Conservation (phyloP, 31 red algal species). For the Odonthalia washingtoniensis region DNA sequence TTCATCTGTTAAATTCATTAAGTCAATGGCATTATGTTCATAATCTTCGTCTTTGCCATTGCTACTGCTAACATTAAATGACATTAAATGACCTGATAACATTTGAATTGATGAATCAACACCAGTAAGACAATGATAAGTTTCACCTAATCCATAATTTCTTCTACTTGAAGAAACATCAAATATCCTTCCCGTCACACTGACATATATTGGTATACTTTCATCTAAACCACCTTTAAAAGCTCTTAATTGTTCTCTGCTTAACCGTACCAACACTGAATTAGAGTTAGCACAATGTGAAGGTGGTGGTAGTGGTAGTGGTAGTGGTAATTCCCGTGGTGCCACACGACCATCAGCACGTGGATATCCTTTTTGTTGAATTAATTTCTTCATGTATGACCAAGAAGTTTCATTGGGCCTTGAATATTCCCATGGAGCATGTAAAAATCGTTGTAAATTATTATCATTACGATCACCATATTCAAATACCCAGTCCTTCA, state of each 20-base stretch:
- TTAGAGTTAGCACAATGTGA: too few relatives aligned
- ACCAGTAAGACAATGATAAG: conserved; percentile 84
- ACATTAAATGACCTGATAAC: too few relatives aligned
- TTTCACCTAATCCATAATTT: conserved; percentile 84
- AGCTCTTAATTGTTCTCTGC: conserved; percentile 12
- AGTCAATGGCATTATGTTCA: neutral
- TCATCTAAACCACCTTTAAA: conserved; percentile 13
- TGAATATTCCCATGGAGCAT: conserved; percentile 71
- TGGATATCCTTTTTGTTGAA: conserved; percentile 63
- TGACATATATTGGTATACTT: conserved; percentile 62
- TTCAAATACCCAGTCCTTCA: conserved; percentile 70
- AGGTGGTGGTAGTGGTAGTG: neutral
- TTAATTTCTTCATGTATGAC: conserved; percentile 92
- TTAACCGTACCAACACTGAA: neutral
- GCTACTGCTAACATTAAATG: neutral
- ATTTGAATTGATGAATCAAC: conserved; percentile 33
- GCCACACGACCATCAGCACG: conserved; percentile 83
- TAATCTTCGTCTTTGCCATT: too few relatives aligned
- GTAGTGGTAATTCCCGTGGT: neutral
- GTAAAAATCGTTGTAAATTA: conserved; percentile 24
- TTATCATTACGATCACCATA: too few relatives aligned
- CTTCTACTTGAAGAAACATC: conserved; percentile 80
- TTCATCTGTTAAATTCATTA: neutral
- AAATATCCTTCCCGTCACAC: conserved; percentile 72
- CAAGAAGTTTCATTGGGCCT: conserved; percentile 93